Conservation (phyloP, 306 rosid genomes). For the Delonix regia region DNA sequence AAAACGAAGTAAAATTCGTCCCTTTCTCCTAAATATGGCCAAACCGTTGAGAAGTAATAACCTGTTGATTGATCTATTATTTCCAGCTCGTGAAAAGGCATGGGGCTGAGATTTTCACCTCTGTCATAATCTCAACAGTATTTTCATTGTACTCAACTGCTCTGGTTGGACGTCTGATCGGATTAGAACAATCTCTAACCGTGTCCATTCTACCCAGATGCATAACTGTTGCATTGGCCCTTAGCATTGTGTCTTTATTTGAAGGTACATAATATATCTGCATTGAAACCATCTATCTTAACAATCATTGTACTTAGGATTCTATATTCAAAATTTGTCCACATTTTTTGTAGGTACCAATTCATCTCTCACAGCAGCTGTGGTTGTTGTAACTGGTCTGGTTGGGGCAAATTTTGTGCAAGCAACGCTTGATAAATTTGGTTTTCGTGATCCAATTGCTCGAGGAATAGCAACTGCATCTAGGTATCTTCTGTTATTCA, state of each 20-base stretch:
- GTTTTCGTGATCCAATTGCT: conserved; percentile 89
- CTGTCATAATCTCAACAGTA: conserved; percentile 78
- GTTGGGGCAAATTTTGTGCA: conserved; percentile 98
- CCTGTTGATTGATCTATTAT: conserved; percentile 27
- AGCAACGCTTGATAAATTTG: conserved; percentile 77
- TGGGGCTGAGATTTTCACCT: conserved; percentile 95
- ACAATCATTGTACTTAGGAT: neutral
- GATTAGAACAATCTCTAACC: conserved; percentile 82
- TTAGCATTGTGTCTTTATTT: conserved; percentile 89
- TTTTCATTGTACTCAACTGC: conserved; percentile 97
- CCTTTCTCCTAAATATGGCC: neutral
- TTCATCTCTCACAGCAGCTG: conserved; percentile 91
- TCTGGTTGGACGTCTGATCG: conserved; percentile 81
- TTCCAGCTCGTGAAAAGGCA: conserved; percentile 96
- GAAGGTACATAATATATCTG: conserved; percentile 62
- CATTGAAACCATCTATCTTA: conserved; percentile 13
- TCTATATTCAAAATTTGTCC: conserved; percentile 22
- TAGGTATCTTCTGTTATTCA: conserved; percentile 54
- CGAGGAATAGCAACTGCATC: conserved; percentile 99
- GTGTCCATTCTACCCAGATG: conserved; percentile 92
- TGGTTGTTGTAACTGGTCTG: conserved; percentile 86
- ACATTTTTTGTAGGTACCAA: conserved; percentile 68
- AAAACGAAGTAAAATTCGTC: neutral
- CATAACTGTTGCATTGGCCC: conserved; percentile 95
- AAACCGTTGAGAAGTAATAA: conserved; percentile 23